Conservation (phyloP, 495 filamentous ascomycete species). For the Tricharina praecox region DNA sequence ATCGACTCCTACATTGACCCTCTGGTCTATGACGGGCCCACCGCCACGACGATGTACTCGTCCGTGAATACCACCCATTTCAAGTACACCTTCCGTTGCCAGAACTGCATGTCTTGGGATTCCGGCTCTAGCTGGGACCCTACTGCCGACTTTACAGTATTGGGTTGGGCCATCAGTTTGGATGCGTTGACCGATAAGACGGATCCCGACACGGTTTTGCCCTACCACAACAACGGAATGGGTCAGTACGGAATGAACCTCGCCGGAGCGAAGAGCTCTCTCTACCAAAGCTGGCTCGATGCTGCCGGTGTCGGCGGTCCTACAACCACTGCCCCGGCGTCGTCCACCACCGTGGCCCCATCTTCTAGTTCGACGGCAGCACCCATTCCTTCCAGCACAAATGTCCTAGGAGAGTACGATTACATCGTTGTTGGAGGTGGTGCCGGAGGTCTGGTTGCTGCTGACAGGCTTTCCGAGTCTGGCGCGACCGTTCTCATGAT, state of each 20-base stretch:
- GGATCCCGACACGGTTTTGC: slow-evolving; percentile 27
- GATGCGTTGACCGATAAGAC: slow-evolving; percentile 13
- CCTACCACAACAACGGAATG: slow-evolving; percentile 33
- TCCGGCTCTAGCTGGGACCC: slow-evolving; percentile 32
- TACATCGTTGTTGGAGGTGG: slow-evolving; percentile 53
- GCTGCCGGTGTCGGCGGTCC: slow-evolving; percentile 15
- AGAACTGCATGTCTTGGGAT: slow-evolving; percentile 44
- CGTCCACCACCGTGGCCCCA: slow-evolving; percentile 29
- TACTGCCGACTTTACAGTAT: slow-evolving; percentile 29
- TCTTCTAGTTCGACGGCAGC: slow-evolving; percentile 13
- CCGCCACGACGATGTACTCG: slow-evolving; percentile 39
- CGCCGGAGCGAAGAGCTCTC: slow-evolving; percentile 29
- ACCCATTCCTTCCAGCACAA: slow-evolving; percentile 31
- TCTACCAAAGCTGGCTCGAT: slow-evolving; percentile 36
- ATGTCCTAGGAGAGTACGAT: slow-evolving; percentile 38
- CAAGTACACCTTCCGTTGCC: slow-evolving; percentile 44
- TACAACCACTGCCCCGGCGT: slow-evolving; percentile 27
- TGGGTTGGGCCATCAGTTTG: slow-evolving; percentile 29
- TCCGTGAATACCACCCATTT: slow-evolving; percentile 37
- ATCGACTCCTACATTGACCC: slow-evolving; percentile 40
- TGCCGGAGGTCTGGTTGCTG: slow-evolving; percentile 47
- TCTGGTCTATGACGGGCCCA: slow-evolving; percentile 41
- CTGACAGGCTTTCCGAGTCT: slow-evolving; percentile 44
- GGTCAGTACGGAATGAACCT: slow-evolving; percentile 32
- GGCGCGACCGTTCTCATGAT: slow-evolving; percentile 49